phyloP scores from a whole-genome alignment of 345 rosid genomes.

The Tarenaya hassleriana region DNA sequence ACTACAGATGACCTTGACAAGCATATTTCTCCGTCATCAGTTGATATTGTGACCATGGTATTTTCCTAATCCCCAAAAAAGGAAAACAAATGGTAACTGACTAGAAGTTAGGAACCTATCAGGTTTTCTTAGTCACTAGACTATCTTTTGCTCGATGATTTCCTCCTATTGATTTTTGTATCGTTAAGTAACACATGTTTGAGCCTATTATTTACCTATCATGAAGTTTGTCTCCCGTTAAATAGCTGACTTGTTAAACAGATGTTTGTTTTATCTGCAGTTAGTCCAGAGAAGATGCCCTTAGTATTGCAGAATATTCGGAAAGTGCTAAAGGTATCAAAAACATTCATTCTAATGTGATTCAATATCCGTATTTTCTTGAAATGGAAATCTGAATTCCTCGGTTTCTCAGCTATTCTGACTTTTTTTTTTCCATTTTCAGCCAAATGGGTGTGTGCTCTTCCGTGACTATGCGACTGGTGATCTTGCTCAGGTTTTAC shows the following conservation, averaged over 20 bases:
- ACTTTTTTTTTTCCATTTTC: conserved; percentile 22
- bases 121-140: not conserved
- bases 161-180: not conserved
- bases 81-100: not conserved
- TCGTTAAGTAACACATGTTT: conserved; percentile 2
- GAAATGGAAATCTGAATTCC: not conserved
- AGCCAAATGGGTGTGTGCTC: conserved; percentile 74
- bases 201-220: conserved; percentile 4
- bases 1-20: conserved; percentile 62
- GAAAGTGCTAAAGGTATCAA: conserved; percentile 65
- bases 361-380: not conserved
- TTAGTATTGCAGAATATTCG: conserved; percentile 59
- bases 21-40: conserved; percentile 66
- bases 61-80: conserved; percentile 15
- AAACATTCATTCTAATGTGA: conserved; percentile 1
- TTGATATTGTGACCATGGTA: conserved; percentile 94
- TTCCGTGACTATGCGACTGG: conserved; percentile 87
- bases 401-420: not conserved
- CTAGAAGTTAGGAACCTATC: not conserved
- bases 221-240: conserved; percentile 17
- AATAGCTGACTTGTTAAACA: conserved; percentile 59
- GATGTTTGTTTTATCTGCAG: conserved; percentile 92
- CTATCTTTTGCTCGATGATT: not conserved
- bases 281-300: conserved; percentile 91
- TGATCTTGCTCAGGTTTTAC: conserved; percentile 86